phyloP scores from a whole-genome alignment of 192 early-diverging fungal genomes.

The Phlyctochytrium planicorne region DNA sequence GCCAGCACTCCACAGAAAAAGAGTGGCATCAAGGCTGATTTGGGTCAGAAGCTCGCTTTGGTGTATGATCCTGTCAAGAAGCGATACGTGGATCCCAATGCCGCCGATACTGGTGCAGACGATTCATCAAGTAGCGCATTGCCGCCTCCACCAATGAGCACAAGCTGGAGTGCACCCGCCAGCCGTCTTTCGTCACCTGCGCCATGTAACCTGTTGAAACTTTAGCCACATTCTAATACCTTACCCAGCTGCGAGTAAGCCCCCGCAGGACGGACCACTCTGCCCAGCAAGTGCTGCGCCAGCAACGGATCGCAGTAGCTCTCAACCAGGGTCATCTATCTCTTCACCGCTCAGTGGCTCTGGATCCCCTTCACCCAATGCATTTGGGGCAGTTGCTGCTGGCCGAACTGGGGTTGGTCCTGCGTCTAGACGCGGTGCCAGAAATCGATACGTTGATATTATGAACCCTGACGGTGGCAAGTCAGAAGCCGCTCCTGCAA shows the following conservation, averaged over 20 bases:
- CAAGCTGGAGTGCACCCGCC: conserved; percentile 22
- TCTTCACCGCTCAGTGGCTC: too few species aligned
- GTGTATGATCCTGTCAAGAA: conserved; percentile 80
- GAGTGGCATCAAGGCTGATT: conserved; percentile 68
- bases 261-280: not conserved
- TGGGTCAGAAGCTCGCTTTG: conserved; percentile 81
- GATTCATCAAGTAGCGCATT: conserved; percentile 13
- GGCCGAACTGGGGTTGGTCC: conserved; percentile 14
- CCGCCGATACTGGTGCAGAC: conserved; percentile 31
- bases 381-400: not conserved
- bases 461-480: conserved; percentile 36
- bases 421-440: conserved; percentile 32
- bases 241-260: not conserved
- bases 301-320: not conserved
- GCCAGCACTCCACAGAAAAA: conserved; percentile 21
- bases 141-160: conserved; percentile 42
- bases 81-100: conserved; percentile 85
- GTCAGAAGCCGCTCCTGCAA: too few species aligned
- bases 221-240: not conserved
- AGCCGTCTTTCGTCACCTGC: conserved; percentile 24
- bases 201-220: conserved; percentile 1
- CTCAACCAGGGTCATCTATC: conserved; percentile 5
- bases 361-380: not conserved
- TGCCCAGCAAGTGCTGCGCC: not conserved
- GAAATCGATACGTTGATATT: conserved; percentile 53